These are phyloP conservation scores for Pholiota adiposa DNA, from an alignment of 1,284 basidiomycete species.

Conservation along the genomic window DNA sequence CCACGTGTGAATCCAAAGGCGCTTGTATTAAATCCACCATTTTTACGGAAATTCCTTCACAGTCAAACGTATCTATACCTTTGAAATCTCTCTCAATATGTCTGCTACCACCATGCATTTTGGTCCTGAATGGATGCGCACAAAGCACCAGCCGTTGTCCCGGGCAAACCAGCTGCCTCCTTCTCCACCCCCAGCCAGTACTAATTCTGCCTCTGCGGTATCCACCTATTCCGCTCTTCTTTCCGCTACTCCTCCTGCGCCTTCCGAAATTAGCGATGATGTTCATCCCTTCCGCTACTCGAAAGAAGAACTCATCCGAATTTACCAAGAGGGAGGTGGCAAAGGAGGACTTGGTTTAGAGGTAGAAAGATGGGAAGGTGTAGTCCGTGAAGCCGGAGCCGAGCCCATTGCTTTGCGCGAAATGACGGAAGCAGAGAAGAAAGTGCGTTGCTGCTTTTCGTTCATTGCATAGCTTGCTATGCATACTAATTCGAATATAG, in stretches of 20 bases:
- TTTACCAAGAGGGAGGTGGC: slow-evolving; percentile 82
- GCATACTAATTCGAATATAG: slow-evolving; percentile 40
- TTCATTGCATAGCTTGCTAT: slow-evolving; percentile 17
- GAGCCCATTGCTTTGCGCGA: slow-evolving; percentile 83
- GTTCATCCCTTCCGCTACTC: slow-evolving; percentile 84
- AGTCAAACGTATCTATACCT: slow-evolving; percentile 11
- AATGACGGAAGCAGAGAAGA: slow-evolving; percentile 84
- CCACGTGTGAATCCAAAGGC: slow-evolving; percentile 28
- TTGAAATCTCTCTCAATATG: slow-evolving; percentile 51
- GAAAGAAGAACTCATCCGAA: slow-evolving; percentile 82
- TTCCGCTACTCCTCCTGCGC: slow-evolving; percentile 55
- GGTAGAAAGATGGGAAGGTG: slow-evolving; percentile 85
- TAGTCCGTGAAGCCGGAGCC: slow-evolving; percentile 74
- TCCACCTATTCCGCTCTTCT: slow-evolving; percentile 83
- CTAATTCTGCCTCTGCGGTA: slow-evolving; percentile 50
- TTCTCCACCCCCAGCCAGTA: slow-evolving; percentile 51
- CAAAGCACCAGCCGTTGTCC: slow-evolving; percentile 63
- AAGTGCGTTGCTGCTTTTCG: slow-evolving; percentile 56
- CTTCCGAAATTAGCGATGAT: slow-evolving; percentile 62
- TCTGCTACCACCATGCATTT: slow-evolving; percentile 81
- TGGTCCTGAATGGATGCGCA: slow-evolving; percentile 89
- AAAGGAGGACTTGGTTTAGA: slow-evolving; percentile 79
- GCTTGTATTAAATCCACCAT: slow-evolving; percentile 30
- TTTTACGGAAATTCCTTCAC: slow-evolving; percentile 30
- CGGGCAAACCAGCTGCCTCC: slow-evolving; percentile 58